Conservation (phyloP, 768 basidiomycete species). For the Serendipita indica region DNA sequence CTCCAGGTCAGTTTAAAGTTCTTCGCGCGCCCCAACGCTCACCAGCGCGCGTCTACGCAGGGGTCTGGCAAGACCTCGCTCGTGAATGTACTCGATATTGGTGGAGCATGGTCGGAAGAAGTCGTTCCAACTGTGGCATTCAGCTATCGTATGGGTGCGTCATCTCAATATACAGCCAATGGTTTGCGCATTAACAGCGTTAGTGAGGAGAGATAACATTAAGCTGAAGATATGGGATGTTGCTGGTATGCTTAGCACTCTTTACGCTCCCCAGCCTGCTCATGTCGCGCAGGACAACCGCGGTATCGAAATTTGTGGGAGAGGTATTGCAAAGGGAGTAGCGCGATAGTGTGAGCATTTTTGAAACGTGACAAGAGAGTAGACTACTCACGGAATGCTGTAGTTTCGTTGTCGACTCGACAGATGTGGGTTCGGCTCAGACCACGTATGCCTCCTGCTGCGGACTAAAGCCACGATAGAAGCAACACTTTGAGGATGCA, state of each 20-base stretch:
- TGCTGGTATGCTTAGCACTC: slow-evolving; percentile 42
- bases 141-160: slow-evolving; percentile 15
- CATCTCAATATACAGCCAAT: background rate
- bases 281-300: slow-evolving; percentile 48
- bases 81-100: slow-evolving; percentile 70
- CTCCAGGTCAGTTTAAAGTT: slow-evolving; percentile 44
- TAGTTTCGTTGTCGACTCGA: slow-evolving; percentile 88
- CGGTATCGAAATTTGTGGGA: slow-evolving; percentile 95
- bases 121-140: slow-evolving; percentile 94
- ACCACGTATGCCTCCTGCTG: background rate
- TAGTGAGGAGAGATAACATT: slow-evolving; percentile 72
- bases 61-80: slow-evolving; percentile 93
- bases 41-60: slow-evolving; percentile 26
- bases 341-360: slow-evolving; percentile 70
- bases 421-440: slow-evolving; percentile 43
- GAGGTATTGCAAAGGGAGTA: slow-evolving; percentile 82
- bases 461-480: slow-evolving; percentile 27
- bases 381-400: background rate
- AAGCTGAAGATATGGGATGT: slow-evolving; percentile 94
- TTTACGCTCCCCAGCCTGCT: slow-evolving; percentile 11
- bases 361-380: background rate
- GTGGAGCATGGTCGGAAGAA: slow-evolving; percentile 75
- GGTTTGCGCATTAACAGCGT: background rate
- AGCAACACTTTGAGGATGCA: slow-evolving; percentile 68
- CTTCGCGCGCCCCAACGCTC: background rate